phyloP scores from a whole-genome alignment of 352 stramenopile genomes.

The Salisapilia sapeloensis region DNA sequence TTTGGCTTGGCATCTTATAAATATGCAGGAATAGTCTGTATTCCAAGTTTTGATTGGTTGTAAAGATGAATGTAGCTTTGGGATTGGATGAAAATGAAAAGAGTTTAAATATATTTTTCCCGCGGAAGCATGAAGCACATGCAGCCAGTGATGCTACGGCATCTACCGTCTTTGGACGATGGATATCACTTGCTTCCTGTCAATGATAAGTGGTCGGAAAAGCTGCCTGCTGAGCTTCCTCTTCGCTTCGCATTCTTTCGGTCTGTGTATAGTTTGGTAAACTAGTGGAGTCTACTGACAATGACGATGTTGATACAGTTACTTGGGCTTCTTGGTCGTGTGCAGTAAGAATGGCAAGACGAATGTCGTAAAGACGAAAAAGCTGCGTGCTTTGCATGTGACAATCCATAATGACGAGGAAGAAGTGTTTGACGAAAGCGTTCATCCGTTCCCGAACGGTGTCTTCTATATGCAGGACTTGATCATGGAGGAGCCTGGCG shows the following conservation, averaged over 20 bases:
- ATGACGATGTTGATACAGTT: slow-evolving; percentile 9
- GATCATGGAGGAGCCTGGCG: slow-evolving; percentile 27
- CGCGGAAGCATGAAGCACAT: slow-evolving; percentile 69
- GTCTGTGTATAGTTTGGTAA: slow-evolving; percentile 9
- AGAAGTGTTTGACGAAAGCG: slow-evolving; percentile 42
- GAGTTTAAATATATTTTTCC: too few species aligned
- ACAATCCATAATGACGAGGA: slow-evolving; percentile 70
- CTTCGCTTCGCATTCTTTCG: slow-evolving; percentile 65
- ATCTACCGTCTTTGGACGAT: slow-evolving; percentile 17
- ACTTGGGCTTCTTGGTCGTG: slow-evolving; percentile 63
- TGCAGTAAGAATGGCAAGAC: slow-evolving; percentile 45
- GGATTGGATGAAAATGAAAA: too few species aligned
- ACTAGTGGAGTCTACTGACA: too few species aligned
- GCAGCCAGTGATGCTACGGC: slow-evolving; percentile 36
- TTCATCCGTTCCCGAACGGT: slow-evolving; percentile 47
- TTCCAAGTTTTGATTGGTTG: too few species aligned
- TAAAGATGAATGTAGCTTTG: too few species aligned
- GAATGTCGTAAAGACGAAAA: slow-evolving; percentile 29
- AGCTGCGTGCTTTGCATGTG: slow-evolving; percentile 30
- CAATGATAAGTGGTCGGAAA: slow-evolving; percentile 55
- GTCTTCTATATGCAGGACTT: slow-evolving; percentile 74
- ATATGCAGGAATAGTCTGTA: too few species aligned
- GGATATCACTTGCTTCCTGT: slow-evolving; percentile 47
- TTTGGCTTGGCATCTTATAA: too few species aligned
- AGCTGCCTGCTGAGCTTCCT: slow-evolving; percentile 38